phyloP scores from a whole-genome alignment of 768 basidiomycete species.

The Daedaleopsis nitida region DNA sequence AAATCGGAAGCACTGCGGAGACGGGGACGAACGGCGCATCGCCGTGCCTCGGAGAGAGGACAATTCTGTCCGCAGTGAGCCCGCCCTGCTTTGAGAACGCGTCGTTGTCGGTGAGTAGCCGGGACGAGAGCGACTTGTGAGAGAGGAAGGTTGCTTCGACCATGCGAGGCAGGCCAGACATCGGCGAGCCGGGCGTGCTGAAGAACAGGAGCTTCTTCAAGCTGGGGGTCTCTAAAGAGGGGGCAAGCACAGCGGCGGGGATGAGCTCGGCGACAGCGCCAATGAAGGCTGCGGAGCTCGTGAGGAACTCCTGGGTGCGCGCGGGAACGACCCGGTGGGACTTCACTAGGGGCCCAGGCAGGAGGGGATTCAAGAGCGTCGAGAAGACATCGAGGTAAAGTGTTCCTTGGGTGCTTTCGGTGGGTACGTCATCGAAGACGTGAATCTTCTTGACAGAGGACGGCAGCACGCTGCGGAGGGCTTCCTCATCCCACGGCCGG shows the following conservation, averaged over 20 bases:
- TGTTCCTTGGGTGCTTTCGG: slow-evolving; percentile 57
- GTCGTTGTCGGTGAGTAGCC: slow-evolving; percentile 72
- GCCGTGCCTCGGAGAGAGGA: slow-evolving; percentile 55
- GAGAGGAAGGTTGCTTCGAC: slow-evolving; percentile 61
- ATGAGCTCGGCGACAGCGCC: slow-evolving; percentile 37
- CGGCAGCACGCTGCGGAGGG: slow-evolving; percentile 64
- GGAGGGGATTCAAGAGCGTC: slow-evolving; percentile 46
- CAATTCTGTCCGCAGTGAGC: slow-evolving; percentile 64
- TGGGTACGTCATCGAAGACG: slow-evolving; percentile 79
- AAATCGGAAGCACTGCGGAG: slow-evolving; percentile 58
- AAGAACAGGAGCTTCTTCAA: slow-evolving; percentile 61
- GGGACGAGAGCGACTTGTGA: slow-evolving; percentile 52
- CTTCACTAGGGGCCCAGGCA: slow-evolving; percentile 45
- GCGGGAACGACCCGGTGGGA: slow-evolving; percentile 61
- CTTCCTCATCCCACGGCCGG: slow-evolving; percentile 76
- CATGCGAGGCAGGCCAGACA: slow-evolving; percentile 50
- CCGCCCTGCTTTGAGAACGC: slow-evolving; percentile 75
- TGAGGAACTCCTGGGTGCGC: slow-evolving; percentile 54
- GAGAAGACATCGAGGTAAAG: slow-evolving; percentile 76
- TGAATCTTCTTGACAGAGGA: slow-evolving; percentile 57
- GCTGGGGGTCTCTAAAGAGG: slow-evolving; percentile 26
- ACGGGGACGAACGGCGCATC: slow-evolving; percentile 49
- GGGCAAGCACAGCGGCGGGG: slow-evolving; percentile 29
- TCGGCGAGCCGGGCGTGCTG: slow-evolving; percentile 56
- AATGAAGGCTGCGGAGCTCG: slow-evolving; percentile 44